phyloP scores from a whole-genome alignment of 148 eudicot genomes.

The Chenopodium album region DNA sequence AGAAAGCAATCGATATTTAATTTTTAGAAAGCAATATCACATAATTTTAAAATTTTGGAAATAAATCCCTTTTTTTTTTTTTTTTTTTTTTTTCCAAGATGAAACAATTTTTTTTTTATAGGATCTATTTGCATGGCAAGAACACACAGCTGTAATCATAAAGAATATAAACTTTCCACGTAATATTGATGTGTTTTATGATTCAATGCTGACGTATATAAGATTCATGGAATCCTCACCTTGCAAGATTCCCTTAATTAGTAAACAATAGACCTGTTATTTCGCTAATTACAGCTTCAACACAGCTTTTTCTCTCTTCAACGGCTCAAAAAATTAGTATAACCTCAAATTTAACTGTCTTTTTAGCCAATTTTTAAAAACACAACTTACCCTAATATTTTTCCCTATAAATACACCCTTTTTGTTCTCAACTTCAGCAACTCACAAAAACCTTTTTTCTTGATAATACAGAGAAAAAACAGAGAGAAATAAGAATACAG shows the following conservation, averaged over 20 bases:
- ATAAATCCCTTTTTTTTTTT: too few species aligned
- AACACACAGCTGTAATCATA: background rate
- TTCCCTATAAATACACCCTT: constrained; percentile 15
- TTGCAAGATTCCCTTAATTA: constrained; percentile 22
- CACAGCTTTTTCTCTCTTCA: background rate
- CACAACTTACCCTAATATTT: background rate
- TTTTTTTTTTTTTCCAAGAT: too few species aligned
- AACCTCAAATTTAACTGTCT: background rate
- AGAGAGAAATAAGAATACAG: background rate
- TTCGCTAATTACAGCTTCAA: constrained; percentile 9
- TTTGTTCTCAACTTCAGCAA: background rate
- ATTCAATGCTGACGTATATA: constrained; percentile 16
- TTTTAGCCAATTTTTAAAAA: background rate
- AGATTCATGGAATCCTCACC: constrained; percentile 16
- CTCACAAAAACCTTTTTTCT: background rate
- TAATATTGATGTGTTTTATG: background rate
- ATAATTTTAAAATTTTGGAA: too few species aligned
- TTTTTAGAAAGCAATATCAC: too few species aligned
- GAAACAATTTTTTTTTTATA: too few species aligned
- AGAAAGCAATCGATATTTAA: too few species aligned
- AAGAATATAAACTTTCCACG: background rate
- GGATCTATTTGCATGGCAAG: background rate
- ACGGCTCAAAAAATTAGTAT: background rate
- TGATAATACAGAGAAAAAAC: background rate
- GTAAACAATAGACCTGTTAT: background rate